Conservation (phyloP, 2,329 filamentous ascomycete species). For the Chaetomiaceae sp. region DNA sequence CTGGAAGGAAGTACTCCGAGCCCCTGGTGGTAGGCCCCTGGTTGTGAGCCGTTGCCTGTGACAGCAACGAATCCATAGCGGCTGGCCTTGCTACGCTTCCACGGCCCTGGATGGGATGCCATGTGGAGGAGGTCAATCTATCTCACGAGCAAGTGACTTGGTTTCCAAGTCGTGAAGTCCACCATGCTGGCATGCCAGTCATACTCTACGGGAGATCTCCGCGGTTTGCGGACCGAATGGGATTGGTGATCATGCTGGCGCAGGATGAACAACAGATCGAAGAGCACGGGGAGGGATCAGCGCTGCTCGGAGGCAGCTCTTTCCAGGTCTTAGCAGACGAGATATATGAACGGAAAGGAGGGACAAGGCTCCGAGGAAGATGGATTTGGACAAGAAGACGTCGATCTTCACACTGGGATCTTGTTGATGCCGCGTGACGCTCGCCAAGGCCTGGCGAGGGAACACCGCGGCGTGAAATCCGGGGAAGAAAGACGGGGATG, state of each 20-base stretch:
- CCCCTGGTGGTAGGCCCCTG: too few species aligned
- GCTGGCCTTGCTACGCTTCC: not conserved
- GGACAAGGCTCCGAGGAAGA: constrained; percentile 4
- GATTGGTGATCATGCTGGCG: not conserved
- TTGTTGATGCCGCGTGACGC: not conserved
- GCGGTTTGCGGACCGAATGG: constrained; percentile 5
- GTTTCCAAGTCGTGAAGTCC: not conserved
- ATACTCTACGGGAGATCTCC: not conserved
- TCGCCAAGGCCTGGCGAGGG: constrained; percentile 2
- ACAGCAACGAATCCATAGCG: too few species aligned
- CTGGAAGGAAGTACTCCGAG: too few species aligned
- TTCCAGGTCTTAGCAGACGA: not conserved
- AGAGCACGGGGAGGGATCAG: too few species aligned
- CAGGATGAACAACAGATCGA: not conserved
- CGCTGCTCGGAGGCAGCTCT: too few species aligned
- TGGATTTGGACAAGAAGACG: not conserved
- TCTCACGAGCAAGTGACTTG: constrained; percentile 1
- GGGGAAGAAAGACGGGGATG: not conserved
- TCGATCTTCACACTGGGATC: not conserved
- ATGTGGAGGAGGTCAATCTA: not conserved
- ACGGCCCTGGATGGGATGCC: not conserved
- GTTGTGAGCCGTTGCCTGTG: too few species aligned
- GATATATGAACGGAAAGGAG: not conserved
- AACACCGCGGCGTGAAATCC: not conserved
- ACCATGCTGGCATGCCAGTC: not conserved